These are phyloP conservation scores for Senna siamea DNA, from an alignment of 306 rosid species.

Conservation along the genomic window DNA sequence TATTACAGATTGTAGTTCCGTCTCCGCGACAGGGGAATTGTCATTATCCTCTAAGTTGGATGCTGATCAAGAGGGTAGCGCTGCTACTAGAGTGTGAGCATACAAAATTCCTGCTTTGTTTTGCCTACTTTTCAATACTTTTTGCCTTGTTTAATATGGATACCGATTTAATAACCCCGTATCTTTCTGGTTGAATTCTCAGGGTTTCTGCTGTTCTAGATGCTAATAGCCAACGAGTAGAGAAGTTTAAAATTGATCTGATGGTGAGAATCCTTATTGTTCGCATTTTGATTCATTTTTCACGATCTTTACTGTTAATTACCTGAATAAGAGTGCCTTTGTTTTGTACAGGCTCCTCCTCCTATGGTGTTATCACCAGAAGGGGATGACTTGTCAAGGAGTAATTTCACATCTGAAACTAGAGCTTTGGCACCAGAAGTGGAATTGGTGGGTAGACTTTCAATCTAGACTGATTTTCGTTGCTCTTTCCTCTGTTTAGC, in stretches of 20 bases:
- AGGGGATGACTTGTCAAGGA: constrained; percentile 43
- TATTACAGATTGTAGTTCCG: constrained; percentile 18
- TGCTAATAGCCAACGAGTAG: constrained; percentile 44
- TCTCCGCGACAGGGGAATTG: constrained; percentile 4
- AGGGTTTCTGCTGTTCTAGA: constrained; percentile 44
- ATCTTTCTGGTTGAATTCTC: constrained; percentile 31
- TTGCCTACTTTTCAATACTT: constrained; percentile 1
- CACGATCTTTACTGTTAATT: constrained; percentile 34
- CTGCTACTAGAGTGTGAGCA: constrained; percentile 55
- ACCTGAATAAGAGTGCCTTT: constrained; percentile 35
- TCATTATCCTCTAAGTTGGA: constrained; percentile 35
- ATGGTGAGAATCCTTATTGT: constrained; percentile 60
- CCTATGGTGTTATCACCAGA: constrained; percentile 47
- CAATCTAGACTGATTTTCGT: constrained; percentile 6
- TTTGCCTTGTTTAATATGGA: background rate
- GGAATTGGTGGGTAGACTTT: constrained; percentile 49
- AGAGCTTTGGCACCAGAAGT: constrained; percentile 36
- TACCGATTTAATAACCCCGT: constrained; percentile 19
- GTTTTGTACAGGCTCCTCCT: constrained; percentile 68
- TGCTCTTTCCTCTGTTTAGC: background rate
- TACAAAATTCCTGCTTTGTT: constrained; percentile 25
- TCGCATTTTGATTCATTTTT: constrained; percentile 34
- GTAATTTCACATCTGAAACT: constrained; percentile 40
- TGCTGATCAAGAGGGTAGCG: constrained; percentile 40
- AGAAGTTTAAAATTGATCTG: constrained; percentile 65